These are phyloP conservation scores for Botrytis paeoniae DNA, from an alignment of 2,329 filamentous ascomycete genomes.

Conservation along the genomic window DNA sequence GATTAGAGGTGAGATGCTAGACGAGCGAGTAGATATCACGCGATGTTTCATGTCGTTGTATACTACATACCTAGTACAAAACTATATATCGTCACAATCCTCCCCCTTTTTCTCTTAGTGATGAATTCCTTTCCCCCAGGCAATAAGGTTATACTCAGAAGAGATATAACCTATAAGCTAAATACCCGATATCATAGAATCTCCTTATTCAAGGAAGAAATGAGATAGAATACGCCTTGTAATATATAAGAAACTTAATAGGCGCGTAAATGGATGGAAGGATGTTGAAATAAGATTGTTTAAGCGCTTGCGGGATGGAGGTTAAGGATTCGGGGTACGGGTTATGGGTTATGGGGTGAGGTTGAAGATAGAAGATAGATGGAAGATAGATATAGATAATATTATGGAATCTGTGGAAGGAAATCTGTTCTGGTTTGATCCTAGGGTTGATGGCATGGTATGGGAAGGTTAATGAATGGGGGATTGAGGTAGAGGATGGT, in stretches of 20 bases:
- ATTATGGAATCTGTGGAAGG: not conserved
- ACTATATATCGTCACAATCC: not conserved
- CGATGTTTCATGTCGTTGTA: not conserved
- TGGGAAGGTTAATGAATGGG: not conserved
- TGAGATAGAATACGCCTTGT: not conserved
- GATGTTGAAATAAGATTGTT: slow-evolving; percentile 1
- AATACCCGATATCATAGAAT: not conserved
- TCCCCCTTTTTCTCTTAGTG: not conserved
- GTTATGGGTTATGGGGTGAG: not conserved
- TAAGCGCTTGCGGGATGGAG: not conserved
- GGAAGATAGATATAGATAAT: not conserved
- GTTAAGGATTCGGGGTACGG: not conserved
- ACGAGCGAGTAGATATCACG: not conserved
- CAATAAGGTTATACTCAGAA: too few species aligned
- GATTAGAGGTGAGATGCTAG: not conserved
- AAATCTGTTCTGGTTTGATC: not conserved
- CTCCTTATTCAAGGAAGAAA: rapidly evolving
- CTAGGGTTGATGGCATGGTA: too few species aligned
- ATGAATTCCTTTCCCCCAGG: too few species aligned
- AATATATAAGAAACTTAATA: not conserved
- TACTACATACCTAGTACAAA: too few species aligned
- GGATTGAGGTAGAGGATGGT: too few species aligned
- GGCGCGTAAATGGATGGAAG: not conserved
- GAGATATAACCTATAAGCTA: too few species aligned
- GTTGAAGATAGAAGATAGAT: not conserved